Evolutionary conservation across 2,329 filamentous ascomycete species (phyloP), one percentile per base, ranked within the genome.

Genomic region (Rugonectria rugulosa): DNA sequence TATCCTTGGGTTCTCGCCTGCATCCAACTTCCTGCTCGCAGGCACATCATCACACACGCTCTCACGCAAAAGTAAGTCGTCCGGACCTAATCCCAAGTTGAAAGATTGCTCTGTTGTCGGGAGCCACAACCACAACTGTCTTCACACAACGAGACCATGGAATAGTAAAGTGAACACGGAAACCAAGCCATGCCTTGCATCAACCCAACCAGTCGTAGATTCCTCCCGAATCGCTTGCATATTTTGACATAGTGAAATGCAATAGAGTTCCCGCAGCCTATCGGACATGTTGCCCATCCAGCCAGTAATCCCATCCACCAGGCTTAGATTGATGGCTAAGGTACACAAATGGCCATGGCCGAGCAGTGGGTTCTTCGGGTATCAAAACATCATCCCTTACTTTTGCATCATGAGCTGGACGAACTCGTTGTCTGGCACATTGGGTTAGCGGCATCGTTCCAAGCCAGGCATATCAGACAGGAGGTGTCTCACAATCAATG

Each of bases 321-420:
- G 50, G 24, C 38, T 44, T 43, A 41, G 36, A 27, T 54, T 29
- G 42, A 43, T 31, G 36, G 59, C 36, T 53, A 59, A 45, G 53
- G 61, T 36, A 47, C 50, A 44, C 37, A 40, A 45, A 62, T 53
- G 57, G 40, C 37, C 56, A 60, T 48, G 53, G 50, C 54, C 40
- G 57, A 52, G 56, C 53, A 52, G 38, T 59, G 54, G 57, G 57
- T 65, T 55, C 47, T 56, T 60, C 59, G 62, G 60, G 62, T 68
- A 68, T 68, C 63, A 64, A 61, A 50, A 56, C 54, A 53, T 61
- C 59, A 53, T 60, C 51, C 54, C 42, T 82, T 91, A 94, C 83
- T 94, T 94, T 84, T 95, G 91, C 91, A 95, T 94, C 91, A 95
- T 95, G 73, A 95, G 88, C 80, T 95, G 91, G 68, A 95, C 91